These are phyloP conservation scores for Xylaria scruposa DNA, from an alignment of 495 filamentous ascomycete species.

Conservation along the genomic window DNA sequence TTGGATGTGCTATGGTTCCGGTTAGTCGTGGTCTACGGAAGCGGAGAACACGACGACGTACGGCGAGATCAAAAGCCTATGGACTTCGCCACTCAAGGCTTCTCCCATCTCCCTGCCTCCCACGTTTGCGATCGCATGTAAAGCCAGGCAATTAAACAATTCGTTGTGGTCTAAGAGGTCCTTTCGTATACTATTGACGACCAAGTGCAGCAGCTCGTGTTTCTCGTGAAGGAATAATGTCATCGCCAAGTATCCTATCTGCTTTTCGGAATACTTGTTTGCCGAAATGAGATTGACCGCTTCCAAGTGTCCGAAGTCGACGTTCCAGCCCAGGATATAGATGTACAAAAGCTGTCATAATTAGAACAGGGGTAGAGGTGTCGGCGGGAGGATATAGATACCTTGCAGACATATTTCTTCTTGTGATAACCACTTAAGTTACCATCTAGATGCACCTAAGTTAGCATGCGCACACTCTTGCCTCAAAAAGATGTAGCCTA, in stretches of 20 bases:
- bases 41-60: slow-evolving; percentile 53
- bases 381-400: slow-evolving; percentile 37
- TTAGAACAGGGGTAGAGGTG: slow-evolving; percentile 31
- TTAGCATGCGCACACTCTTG: slow-evolving; percentile 34
- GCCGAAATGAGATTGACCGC: slow-evolving; percentile 97
- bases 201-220: slow-evolving; percentile 93
- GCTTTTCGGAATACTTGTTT: slow-evolving; percentile 98
- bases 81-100: slow-evolving; percentile 89
- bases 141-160: slow-evolving; percentile 94
- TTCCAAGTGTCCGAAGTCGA: slow-evolving; percentile 98
- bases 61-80: slow-evolving; percentile 94
- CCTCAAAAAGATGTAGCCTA: slow-evolving; percentile 15
- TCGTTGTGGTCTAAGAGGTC: slow-evolving; percentile 95
- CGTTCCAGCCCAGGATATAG: slow-evolving; percentile 98
- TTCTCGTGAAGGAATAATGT: slow-evolving; percentile 97
- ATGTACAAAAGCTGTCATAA: slow-evolving; percentile 84
- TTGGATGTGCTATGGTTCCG: slow-evolving; percentile 76
- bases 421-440: slow-evolving; percentile 94
- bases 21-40: not conserved
- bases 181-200: slow-evolving; percentile 98
- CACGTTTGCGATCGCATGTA: slow-evolving; percentile 98
- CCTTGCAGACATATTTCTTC: slow-evolving; percentile 99
- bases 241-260: slow-evolving; percentile 98
- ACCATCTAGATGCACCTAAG: slow-evolving; percentile 64
- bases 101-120: slow-evolving; percentile 97